Base-by-base conservation (phyloP, 768 basidiomycete genomes). In the Tylopilus vinaceipallidus region DNA sequence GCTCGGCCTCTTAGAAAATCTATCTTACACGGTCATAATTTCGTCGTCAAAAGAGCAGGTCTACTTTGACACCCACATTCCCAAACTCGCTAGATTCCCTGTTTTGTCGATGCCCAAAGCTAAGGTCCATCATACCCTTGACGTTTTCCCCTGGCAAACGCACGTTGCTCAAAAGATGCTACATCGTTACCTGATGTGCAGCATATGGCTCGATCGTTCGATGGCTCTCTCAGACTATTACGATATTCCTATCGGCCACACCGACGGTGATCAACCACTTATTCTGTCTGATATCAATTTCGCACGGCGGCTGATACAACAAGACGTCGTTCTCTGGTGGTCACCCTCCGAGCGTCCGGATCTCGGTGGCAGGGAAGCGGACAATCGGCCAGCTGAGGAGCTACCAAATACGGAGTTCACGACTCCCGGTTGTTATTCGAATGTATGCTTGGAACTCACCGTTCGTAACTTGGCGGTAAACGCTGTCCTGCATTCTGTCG, bases 271-370 rank as follows among this genome's bases (percentile, higher is more conserved):
- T 60, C 85, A 90, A 37, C 86, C 92, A 1, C 73, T 98, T n/a
- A 77, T 87, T 58, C 73, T 95, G 41, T 83, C 93, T 1, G 97
- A 99, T 58, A 76, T 99, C 56, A 87, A 83, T 55, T 97, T 98
- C 59, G 91, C 97, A 2, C 84, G 95, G 34, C 82, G 90, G 35
- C 71, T 98, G 45, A 73, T 86, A 26, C 83, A 86, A 40, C 91
- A 98, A 54, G 97, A 98, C 60, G 83, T 91, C 61, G 75, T 98
- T 3, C 74, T 99, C 3, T 99, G 97, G 97, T 99, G 97, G 97
- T 95, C 97, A 9, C 79, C 87, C 2, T 82, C 86, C 4, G 83
- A 91, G 26, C 80, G 80, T 17, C 95, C 97, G 3, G 97, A 99
- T 70, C 76, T 98, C 0, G 97, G 97, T 29, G 97, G 97, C 4